Conservation (phyloP, 805 yeast genomes). For the Metahyphopichia silvanorum region DNA sequence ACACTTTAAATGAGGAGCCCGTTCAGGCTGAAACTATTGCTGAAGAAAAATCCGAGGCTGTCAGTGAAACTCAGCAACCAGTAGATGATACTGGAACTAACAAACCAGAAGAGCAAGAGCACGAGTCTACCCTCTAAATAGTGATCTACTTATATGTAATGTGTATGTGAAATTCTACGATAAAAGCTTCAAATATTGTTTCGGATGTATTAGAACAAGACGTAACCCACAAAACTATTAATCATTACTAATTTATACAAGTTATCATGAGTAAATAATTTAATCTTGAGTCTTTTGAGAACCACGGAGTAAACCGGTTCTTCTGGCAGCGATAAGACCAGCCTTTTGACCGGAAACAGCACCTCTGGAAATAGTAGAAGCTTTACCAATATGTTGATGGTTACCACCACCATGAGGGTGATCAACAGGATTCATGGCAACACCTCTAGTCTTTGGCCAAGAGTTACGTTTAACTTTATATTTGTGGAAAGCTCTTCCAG, state of each 20-base stretch:
- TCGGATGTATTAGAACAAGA: conserved; percentile 5
- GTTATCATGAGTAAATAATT: conserved; percentile 11
- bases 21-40: no score
- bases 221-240: conserved; percentile 6
- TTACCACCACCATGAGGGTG: conserved; percentile 99
- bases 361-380: conserved; percentile 39
- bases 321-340: conserved; percentile 38
- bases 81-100: no score
- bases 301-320: conserved; percentile 39
- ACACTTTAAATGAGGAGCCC: no score
- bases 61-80: no score
- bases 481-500: conserved; percentile 99
- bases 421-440: conserved; percentile 99
- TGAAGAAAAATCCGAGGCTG: no score
- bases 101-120: not conserved
- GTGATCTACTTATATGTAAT: no score
- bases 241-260: conserved; percentile 13
- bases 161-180: no score
- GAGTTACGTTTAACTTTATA: conserved; percentile 99
- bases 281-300: conserved; percentile 36
- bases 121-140: no score
- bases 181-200: conserved; percentile 2
- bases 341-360: conserved; percentile 40
- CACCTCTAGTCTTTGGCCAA: conserved; percentile 99
- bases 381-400: conserved; percentile 38